Percentiles rank a stretch among this genome's conserved stretches.
These are phyloP conservation scores for Paragyromitra xinjiangensis DNA, from an alignment of 495 filamentous ascomycete species.

Conservation along the genomic window DNA sequence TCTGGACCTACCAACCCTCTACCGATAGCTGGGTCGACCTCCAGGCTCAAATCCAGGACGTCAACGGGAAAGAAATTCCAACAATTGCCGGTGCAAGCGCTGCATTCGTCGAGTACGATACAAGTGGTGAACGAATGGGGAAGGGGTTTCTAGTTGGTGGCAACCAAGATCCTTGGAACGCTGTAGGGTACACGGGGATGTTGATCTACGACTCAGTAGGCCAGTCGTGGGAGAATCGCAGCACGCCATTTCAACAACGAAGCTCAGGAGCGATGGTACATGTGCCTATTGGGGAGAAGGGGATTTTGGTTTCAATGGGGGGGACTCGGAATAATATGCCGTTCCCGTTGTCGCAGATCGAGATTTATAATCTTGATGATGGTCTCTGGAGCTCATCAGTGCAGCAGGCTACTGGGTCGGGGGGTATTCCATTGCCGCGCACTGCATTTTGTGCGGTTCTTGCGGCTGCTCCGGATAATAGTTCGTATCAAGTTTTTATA, in stretches of 20 bases:
- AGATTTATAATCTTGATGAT: slow-evolving; percentile 3
- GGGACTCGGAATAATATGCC: slow-evolving; percentile 8
- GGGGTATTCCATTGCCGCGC: neutral
- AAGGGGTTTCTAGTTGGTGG: neutral
- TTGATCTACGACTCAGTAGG: neutral
- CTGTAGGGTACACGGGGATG: neutral
- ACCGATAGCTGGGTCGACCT: neutral
- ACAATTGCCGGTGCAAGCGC: neutral
- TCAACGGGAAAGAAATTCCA: neutral
- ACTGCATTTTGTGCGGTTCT: slow-evolving; percentile 6
- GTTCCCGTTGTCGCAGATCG: neutral
- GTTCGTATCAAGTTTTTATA: neutral
- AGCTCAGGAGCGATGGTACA: slow-evolving; percentile 10
- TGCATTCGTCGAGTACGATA: neutral
- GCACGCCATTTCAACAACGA: slow-evolving; percentile 4
- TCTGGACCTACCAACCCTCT: slow-evolving; percentile 11
- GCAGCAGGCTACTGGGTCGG: neutral
- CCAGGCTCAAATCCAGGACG: neutral
- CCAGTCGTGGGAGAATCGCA: neutral
- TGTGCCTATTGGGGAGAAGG: slow-evolving; percentile 5
- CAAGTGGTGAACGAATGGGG: neutral
- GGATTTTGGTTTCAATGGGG: neutral
- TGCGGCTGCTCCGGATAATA: neutral
- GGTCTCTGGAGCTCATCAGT: neutral
- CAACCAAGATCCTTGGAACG: slow-evolving; percentile 6